Base-by-base conservation (phyloP, 768 basidiomycete genomes). In the Lenzites betulinus region DNA sequence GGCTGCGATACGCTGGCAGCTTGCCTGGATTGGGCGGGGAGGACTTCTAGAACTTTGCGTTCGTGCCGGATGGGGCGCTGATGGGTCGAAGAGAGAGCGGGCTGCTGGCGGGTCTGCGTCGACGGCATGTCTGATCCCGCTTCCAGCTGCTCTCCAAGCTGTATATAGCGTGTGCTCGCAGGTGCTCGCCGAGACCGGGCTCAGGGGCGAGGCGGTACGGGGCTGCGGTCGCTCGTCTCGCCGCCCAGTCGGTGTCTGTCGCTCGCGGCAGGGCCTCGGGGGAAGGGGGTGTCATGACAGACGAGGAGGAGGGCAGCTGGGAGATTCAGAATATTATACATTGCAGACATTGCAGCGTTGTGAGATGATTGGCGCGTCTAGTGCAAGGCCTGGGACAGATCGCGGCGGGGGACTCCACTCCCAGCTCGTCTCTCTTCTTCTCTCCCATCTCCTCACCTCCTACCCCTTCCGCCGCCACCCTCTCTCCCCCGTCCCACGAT, bases 401-500 rank as follows among this genome's bases (percentile, higher is more conserved):
- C 13, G 28, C 51, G 47, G 50, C 53, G 52, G 49, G 23, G 33
- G 26, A 8, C 38, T 49, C 47, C 47, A 39, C 51, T 38, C 51
- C 51, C 51, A 51, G 43, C 61, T 58, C 61, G 49, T 58, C 48
- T 26, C 50, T 41, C 62, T 59, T 49, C 54, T 57, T 56, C 51
- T 54, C 70, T 58, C 60, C 56, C 64, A 49, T 59, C 60, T 59
- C 51, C 60, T 22, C 51, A 55, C 62, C 64, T 36, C 65, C 65
- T 59, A 52, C 58, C 49, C 54, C 9, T 38, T 38, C 65, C 47
- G 62, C 58, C 60, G 51, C 60, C 63, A 50, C 57, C 56, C 67
- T 59, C 60, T 51, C 64, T 51, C 59, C 52, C 58, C 56, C 62
- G 53, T 65, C 62, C 65, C 60, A 68, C 67, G 60, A 85, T 85